Conservation (phyloP, 164 flowering plant species). For the Aristolochia contorta region DNA sequence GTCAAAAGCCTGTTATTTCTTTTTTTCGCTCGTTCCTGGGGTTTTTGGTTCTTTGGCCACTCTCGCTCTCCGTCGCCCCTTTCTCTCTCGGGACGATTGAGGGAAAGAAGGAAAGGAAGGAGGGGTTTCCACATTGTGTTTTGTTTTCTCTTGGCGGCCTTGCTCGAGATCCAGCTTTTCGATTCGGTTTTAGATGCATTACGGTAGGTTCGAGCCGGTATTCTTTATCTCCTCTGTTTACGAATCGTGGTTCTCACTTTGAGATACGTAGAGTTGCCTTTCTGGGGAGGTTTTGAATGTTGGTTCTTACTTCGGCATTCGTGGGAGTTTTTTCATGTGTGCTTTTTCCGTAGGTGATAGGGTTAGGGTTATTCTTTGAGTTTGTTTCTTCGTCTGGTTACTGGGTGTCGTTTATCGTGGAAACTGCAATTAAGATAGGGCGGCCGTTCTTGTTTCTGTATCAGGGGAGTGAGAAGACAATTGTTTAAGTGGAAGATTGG, state of each 20-base stretch:
- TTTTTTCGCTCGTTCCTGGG: neutral
- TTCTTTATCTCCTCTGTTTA: neutral
- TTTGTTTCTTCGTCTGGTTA: neutral
- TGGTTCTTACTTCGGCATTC: neutral
- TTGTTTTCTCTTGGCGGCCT: neutral
- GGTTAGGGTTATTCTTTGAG: neutral
- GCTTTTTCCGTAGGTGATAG: neutral
- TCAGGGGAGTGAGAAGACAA: too few species aligned
- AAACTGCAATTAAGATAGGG: neutral
- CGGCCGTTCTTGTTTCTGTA: too few species aligned
- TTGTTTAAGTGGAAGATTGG: too few species aligned
- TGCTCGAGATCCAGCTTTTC: slow-evolving; percentile 1
- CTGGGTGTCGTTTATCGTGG: neutral
- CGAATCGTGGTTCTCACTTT: neutral
- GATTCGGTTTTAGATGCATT: slow-evolving; percentile 2
- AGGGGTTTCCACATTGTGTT: neutral
- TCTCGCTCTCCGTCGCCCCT: neutral
- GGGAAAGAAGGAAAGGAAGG: neutral
- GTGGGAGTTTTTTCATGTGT: neutral
- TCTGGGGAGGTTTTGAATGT: neutral
- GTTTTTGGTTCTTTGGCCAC: slow-evolving; percentile 2
- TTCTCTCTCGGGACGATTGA: neutral
- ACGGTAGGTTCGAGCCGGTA: slow-evolving; percentile 1
- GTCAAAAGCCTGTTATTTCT: neutral
- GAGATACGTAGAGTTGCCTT: neutral